Evolutionary conservation across 2,329 filamentous ascomycete genomes (phyloP), one percentile per base, ranked within the genome.

Genomic region (Aspergillus hortae): DNA sequence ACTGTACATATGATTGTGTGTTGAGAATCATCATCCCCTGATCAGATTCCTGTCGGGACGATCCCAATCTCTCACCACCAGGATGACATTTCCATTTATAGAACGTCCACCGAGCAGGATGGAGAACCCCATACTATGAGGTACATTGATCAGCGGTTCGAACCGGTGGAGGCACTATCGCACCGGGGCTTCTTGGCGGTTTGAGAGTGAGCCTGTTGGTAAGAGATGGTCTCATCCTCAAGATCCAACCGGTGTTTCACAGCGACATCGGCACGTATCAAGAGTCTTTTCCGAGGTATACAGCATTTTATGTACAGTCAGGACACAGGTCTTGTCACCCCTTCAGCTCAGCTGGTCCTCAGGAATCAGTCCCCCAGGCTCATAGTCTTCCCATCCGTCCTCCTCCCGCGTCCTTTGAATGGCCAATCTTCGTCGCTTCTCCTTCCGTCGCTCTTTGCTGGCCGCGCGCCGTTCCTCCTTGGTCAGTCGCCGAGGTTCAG

Each of bases 371-470:
- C 56, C 55, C 4, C 58, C 56, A 7, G 60, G 54, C 45, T 58
- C 47, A 48, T 61, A 60, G 15, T 62, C 51, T 44, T 54, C 38
- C 59, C 61, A 63, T 15, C 53, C 62, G 11, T 64, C 61, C 33
- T 59, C 59, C 43, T 57, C 54, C 40, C 51, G 48, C 10, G 49
- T 54, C 44, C 32, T 43, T n/a, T 49, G 50, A 50, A 62, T 62
- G 35, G 60, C 57, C 23, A 52, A 15, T 21, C 45, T 41, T 23
- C 61, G 49, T 49, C 63, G 49, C 53, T 61, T 61, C 38, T 38
- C 51, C 53, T 62, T 64, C 17, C 60, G 56, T 14, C 56, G 52
- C 44, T 58, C 55, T 41, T 63, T 64, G 42, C 48, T 57, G 19
- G 48, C 54, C 7, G 54, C 53, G 32, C 55, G 49, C 23, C 53